Evolutionary conservation across 768 basidiomycete species (phyloP).

Genomic region (Termitomyces heimii): DNA sequence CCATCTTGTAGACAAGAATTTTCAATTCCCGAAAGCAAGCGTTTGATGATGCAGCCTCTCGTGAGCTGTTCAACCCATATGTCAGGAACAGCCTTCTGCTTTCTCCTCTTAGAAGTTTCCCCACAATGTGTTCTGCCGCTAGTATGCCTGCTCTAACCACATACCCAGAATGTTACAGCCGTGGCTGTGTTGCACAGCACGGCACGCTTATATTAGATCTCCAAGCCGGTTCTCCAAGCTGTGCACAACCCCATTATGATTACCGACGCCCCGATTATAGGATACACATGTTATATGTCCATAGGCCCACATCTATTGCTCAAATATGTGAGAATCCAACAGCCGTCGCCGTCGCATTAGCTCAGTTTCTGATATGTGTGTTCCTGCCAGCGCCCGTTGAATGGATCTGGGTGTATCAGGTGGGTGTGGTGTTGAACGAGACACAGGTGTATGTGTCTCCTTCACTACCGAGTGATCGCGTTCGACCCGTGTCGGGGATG

Average conservation of each 20-base stretch:
- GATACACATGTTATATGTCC: slow-evolving; percentile 7
- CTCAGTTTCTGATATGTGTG: slow-evolving; percentile 73
- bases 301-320: slow-evolving; percentile 21
- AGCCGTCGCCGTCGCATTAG: slow-evolving; percentile 74
- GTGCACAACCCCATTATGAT: slow-evolving; percentile 21
- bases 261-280: slow-evolving; percentile 11
- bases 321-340: slow-evolving; percentile 67
- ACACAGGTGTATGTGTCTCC: slow-evolving; percentile 4
- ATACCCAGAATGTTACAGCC: slow-evolving; percentile 7
- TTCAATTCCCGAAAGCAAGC: slow-evolving; percentile 19
- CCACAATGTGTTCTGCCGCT: neutral
- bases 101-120: neutral
- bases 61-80: slow-evolving; percentile 1
- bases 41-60: slow-evolving; percentile 6
- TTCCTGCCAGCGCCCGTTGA: slow-evolving; percentile 42
- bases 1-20: slow-evolving; percentile 17
- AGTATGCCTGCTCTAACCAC: neutral
- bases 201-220: slow-evolving; percentile 24
- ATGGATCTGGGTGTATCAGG: slow-evolving; percentile 21
- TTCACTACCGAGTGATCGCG: neutral
- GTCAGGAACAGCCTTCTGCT: slow-evolving; percentile 8
- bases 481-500: slow-evolving; percentile 1
- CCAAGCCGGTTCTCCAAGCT: slow-evolving; percentile 22
- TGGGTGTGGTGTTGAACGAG: slow-evolving; percentile 10
- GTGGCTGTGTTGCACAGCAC: slow-evolving; percentile 39